A percentile compares a stretch with the other conserved stretches of the same genome.
These are phyloP conservation scores for Raffaelea deltoideospora DNA, from an alignment of 2,329 filamentous ascomycete genomes.

Conservation along the genomic window DNA sequence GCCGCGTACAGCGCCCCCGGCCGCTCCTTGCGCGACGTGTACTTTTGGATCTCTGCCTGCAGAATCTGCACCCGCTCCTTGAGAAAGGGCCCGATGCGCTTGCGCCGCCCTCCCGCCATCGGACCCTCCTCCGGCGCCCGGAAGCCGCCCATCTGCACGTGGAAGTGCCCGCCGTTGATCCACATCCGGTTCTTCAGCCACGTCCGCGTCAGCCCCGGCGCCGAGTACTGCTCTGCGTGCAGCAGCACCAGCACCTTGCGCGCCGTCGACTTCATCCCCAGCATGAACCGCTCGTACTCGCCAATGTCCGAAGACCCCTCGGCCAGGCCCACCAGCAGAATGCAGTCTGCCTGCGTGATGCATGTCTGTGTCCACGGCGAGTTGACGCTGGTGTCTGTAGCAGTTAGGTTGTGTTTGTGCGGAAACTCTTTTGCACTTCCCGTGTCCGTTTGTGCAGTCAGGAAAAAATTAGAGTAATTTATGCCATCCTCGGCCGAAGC, in stretches of 20 bases:
- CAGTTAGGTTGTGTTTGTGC: no score
- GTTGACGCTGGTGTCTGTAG: conserved; percentile 79
- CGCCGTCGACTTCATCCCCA: conserved; percentile 94
- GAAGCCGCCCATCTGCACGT: conserved; percentile 88
- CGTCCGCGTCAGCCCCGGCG: conserved; percentile 66
- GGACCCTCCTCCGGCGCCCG: conserved; percentile 60
- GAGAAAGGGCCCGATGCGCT: conserved; percentile 68
- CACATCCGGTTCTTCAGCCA: conserved; percentile 90
- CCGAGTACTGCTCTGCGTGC: conserved; percentile 77
- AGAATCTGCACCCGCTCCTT: conserved; percentile 89
- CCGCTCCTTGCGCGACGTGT: conserved; percentile 82
- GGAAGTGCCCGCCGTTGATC: conserved; percentile 97
- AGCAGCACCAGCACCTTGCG: conserved; percentile 83
- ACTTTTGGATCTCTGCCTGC: conserved; percentile 96
- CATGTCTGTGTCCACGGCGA: conserved; percentile 98
- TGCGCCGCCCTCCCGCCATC: no score
- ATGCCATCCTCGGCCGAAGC: conserved; percentile 35
- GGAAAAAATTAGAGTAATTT: conserved; percentile 55
- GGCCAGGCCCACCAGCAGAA: conserved; percentile 79
- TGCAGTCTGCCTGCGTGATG: conserved; percentile 92
- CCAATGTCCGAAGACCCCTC: conserved; percentile 83
- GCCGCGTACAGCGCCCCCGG: conserved; percentile 81
- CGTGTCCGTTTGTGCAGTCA: no score
- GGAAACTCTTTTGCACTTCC: no score
- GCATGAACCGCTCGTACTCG: conserved; percentile 89